Evolutionary conservation across 148 eudicot species (phyloP), one percentile per base, ranked within the genome.

Genomic region (Fallopia convolvulus): DNA sequence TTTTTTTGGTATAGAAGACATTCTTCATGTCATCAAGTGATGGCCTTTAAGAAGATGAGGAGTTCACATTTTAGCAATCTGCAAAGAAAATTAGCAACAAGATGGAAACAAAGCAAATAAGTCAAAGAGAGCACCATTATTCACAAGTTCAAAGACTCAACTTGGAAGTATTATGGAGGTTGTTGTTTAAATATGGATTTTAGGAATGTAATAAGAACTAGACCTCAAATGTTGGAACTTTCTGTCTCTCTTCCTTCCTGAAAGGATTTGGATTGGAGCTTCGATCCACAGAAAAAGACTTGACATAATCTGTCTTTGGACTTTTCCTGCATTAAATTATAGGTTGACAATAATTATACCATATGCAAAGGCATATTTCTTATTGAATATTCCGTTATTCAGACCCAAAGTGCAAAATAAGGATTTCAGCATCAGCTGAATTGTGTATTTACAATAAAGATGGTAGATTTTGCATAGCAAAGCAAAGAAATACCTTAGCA

Each of bases 211-310:
- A 6, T 18, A 23, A 58, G 65, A 20, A 23, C 30, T 8, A 1
- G 70, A 61, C 70, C 70, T 61, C 13, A 26, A 9, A 12, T 72
- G 68, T 80, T 40, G 82, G 80, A 47, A 77, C 75, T 75, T 66
- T 84, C 53, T 80, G 76, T 42, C 78, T 72, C 85, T 87, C 93
- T 55, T 71, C 86, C 76, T 84, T 87, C 81, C 77, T 83, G 30
- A 83, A 88, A 44, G 86, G 85, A 42, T 90, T 88, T 85, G 44
- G 92, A 92, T 14, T 89, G 84, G 21, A 93, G 89, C 75, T 87
- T 86, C 32, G 91, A 89, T 86, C 85, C 91, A 82, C 91, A 91
- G 86, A 93, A 93, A 79, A 93, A 83, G 85, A 85, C 85, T 77
- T 86, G 89, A 42, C 96, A 87, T 79, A 91, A 81, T 85, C 85